phyloP scores from a whole-genome alignment of 208 protist genomes.

The Wallacemonas sp. region DNA sequence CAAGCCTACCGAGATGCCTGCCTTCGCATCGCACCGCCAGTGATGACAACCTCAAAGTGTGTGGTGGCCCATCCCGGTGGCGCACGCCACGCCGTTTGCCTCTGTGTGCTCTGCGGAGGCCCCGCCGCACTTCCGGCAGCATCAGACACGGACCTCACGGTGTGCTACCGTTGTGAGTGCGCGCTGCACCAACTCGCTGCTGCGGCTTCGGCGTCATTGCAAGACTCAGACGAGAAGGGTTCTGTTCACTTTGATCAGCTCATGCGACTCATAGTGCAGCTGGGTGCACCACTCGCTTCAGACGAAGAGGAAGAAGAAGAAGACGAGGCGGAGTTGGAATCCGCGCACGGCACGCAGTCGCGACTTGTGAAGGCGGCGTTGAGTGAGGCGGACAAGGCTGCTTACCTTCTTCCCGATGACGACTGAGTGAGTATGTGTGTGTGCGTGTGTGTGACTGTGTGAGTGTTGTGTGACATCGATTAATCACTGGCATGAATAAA shows the following conservation, averaged over 20 bases:
- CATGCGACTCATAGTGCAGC: not conserved
- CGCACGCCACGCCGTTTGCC: too few species aligned
- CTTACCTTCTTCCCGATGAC: slow-evolving; percentile 5
- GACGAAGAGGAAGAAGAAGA: too few species aligned
- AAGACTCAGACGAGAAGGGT: not conserved
- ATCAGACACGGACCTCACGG: too few species aligned
- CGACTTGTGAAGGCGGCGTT: not conserved
- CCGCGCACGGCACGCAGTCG: not conserved
- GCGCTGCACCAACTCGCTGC: not conserved
- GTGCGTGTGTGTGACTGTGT: too few species aligned
- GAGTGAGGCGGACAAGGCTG: slow-evolving; percentile 10
- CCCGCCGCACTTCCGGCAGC: not conserved
- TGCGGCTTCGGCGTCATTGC: too few species aligned
- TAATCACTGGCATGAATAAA: too few species aligned
- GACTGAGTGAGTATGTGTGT: too few species aligned
- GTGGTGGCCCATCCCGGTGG: too few species aligned
- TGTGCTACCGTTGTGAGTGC: not conserved
- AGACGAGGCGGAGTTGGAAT: too few species aligned
- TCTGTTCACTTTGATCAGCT: slow-evolving; percentile 3
- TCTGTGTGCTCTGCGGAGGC: not conserved
- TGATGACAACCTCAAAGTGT: too few species aligned
- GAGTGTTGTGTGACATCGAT: too few species aligned
- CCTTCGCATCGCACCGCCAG: not conserved
- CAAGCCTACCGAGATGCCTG: slow-evolving; percentile 30
- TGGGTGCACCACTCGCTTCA: too few species aligned